These are phyloP conservation scores for Rhodotorula babjevae DNA, from an alignment of 768 basidiomycete species.

Conservation along the genomic window DNA sequence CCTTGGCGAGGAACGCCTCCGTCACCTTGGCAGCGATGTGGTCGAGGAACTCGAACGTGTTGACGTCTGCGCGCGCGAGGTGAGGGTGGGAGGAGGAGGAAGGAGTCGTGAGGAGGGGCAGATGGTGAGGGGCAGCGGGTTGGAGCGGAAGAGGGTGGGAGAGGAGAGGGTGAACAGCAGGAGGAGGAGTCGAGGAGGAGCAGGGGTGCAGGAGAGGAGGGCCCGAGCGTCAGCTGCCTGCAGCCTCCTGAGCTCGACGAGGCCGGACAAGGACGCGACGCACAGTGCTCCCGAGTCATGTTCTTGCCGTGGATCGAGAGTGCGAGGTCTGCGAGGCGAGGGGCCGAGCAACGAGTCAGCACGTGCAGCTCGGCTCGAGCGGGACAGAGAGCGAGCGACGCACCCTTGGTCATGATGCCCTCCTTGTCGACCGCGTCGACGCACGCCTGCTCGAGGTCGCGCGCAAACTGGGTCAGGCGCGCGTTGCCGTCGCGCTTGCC, in stretches of 20 bases:
- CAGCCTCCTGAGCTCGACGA: too few relatives aligned
- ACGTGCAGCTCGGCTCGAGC: not conserved
- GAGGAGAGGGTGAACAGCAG: too few relatives aligned
- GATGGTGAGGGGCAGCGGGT: too few relatives aligned
- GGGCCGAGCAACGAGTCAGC: not conserved
- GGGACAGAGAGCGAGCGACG: not conserved
- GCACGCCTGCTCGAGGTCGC: slow-evolving; percentile 76
- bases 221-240: too few relatives aligned
- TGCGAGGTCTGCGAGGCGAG: slow-evolving; percentile 62
- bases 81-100: too few relatives aligned
- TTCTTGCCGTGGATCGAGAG: slow-evolving; percentile 85
- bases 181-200: too few relatives aligned
- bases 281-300: slow-evolving; percentile 25
- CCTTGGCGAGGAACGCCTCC: slow-evolving; percentile 17
- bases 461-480: slow-evolving; percentile 65
- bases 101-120: not conserved
- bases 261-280: too few relatives aligned
- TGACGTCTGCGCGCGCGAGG: not conserved
- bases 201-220: too few relatives aligned
- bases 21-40: slow-evolving; percentile 21
- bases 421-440: slow-evolving; percentile 62
- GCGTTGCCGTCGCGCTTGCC: slow-evolving; percentile 86
- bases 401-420: slow-evolving; percentile 39
- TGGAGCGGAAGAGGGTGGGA: not conserved
- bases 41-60: not conserved